Evolutionary conservation across 225 moss, liverwort and hornwort species (phyloP), one percentile per base, ranked within the genome.

Genomic region (Climacium dendroides): DNA sequence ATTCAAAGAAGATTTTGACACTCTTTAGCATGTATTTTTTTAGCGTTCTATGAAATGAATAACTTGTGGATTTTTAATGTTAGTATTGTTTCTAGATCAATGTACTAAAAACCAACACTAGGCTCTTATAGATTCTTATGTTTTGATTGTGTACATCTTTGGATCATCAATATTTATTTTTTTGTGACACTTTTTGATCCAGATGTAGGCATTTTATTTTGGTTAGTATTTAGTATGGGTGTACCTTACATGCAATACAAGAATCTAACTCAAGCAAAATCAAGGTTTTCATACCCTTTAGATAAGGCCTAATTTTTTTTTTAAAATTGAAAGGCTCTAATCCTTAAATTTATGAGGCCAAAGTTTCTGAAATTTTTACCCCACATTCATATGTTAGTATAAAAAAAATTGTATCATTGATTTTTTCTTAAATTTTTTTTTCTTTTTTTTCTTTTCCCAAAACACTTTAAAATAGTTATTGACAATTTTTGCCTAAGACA

Each of bases 391-490:
- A 37, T 4, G 0, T 37, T 67, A 23, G 7, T 67, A 37, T 66
- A 20, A 4, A 37, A 23, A 0, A n/a, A 67, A 13, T 13, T 37
- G 0, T 37, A 37, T 1, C 0, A 0, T 7, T 13, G 23, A 22
- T 23, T 67, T 67, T 23, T 67, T 66, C 10, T 15, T 37, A 23
- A 37, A 5, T 6, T 22, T 66, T 13, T 0, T 20, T 9, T 65
- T 4, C 3, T 11, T 35, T 65, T 65, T 10, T 1, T n/a, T 66
- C 20, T n/a, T 66, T 65, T 20, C 20, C 23, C 7, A 20, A 66
- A 20, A n/a, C 11, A 66, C 3, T 35, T 66, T 2, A 20, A 66
- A 66, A 37, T 37, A 3, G 11, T n/a, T 66, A 11, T 66, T 66
- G 43, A 43, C 8, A 39, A 25, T 70, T 43, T 70, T 26, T 26